Base-by-base conservation (phyloP, 805 yeast genomes). In the Yueomyces sinensis region DNA sequence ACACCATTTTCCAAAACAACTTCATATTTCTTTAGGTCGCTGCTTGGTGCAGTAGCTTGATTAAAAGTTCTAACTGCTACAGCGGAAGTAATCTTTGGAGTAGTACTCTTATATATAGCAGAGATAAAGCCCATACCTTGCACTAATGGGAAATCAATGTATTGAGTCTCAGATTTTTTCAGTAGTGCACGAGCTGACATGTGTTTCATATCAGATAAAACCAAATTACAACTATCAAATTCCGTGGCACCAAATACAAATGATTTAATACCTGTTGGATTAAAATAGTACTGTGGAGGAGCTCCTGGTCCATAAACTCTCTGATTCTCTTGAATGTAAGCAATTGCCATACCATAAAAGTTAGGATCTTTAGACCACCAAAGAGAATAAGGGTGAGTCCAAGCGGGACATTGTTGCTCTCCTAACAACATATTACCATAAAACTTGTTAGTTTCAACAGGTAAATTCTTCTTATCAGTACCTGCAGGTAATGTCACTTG, bases 311-410 rank as follows among this genome's bases (percentile, higher is more conserved):
- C 94, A 54, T 62, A 77, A 2, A 81, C 93, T 39, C 71, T 56
- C 43, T 80, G 83, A 5, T 61, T 45, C 2, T 66, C 64, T 3
- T 63, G 62, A 1, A 78, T 70, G 45, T 82, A 84, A 20, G 81
- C 68, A 32, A 79, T 61, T 1, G 82, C 86, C 34, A 82, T 50
- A 2, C 94, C 94, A 32, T 54, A 56, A 36, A 54, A 63, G 6
- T 46, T 50, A 23, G 56, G 59, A 35, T 67, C 73, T 36, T 62
- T 70, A 7, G 76, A 61, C 41, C 64, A 63, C 89, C 86, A 82
- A 5, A 78, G 59, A 20, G 82, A 72, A 48, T 80, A 80, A 2
- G 94, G 94, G 43, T 77, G 83, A 1, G 89, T 73, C 84, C 86
- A 82, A 0, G 73, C 69, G 0, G 87, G 82, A 37, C 70, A 62